Evolutionary conservation across 2,329 filamentous ascomycete genomes (phyloP), one percentile per base, ranked within the genome.

Genomic region (Dothistroma septosporum): DNA sequence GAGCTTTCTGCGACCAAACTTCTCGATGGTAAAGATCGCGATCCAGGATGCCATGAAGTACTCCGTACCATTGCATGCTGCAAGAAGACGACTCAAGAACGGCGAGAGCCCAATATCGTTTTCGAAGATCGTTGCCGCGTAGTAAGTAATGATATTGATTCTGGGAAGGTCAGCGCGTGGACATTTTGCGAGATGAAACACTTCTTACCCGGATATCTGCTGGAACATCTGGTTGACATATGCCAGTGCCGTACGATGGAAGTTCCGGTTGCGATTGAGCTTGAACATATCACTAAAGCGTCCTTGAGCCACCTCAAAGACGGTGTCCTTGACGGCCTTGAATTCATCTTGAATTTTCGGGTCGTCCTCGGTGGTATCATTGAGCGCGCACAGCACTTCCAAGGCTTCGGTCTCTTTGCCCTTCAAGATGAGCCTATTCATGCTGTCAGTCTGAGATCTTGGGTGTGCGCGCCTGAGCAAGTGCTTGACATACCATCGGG

Each of bases 1-100:
- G 63, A 91, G 81, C 69, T 84, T 83, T 14, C 89, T 82, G 28
- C 89, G 76, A 19, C 80, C 80, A 55, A 81, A 74, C 47, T 74
- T 76, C 41, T 59, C 80, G 61, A 82, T 78, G 8, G 78, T 78
- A 64, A 81, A 81, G 46, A 83, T 77, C 2, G 80, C 78, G 24
- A 83, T 69, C 70, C 77, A 77, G 2, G 80, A 83, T 2, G 72
- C 72, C 35, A 82, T 57, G 65, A 83, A 83, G 68, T 83, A 83
- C 61, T 82, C 80, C 0, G 80, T 83, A 22, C 80, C 81, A 63
- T 82, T 83, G 63, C 76, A 76, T 7, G 80, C 81, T 16, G 81
- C 79, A 4, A 84, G 69, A 14, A 83, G 75, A 21, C 80, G 76
- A 46, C 58, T 76, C 54, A 84, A 78, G 55, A 78, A 79, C 0